A percentile compares a stretch with the other conserved stretches of the same genome.
phyloP scores from a whole-genome alignment of 306 rosid genomes.

The Vachellia pachyceras region DNA sequence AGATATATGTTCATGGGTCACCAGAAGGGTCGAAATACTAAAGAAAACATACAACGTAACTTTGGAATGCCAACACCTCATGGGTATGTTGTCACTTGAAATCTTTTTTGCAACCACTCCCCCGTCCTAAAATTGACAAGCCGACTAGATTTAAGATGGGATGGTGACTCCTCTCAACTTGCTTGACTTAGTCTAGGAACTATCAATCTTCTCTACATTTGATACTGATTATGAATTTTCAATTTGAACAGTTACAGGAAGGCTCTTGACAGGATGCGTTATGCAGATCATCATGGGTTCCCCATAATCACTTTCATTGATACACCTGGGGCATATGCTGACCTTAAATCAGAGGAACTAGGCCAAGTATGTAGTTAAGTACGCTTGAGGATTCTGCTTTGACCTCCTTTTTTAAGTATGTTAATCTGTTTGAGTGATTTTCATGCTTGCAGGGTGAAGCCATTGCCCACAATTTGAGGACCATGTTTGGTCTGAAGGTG shows the following conservation, averaged over 20 bases:
- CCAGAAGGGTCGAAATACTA: slow-evolving; percentile 97
- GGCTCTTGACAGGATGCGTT: slow-evolving; percentile 88
- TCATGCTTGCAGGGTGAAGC: slow-evolving; percentile 90
- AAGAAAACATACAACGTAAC: slow-evolving; percentile 90
- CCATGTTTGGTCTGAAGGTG: slow-evolving; percentile 96
- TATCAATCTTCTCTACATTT: slow-evolving; percentile 18
- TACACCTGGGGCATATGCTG: slow-evolving; percentile 98
- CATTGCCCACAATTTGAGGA: slow-evolving; percentile 87
- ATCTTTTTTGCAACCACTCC: too few species aligned
- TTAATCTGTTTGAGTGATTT: slow-evolving; percentile 39
- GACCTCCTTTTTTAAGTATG: slow-evolving; percentile 32
- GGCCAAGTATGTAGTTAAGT: slow-evolving; percentile 72
- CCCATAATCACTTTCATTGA: slow-evolving; percentile 92
- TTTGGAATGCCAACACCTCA: slow-evolving; percentile 99
- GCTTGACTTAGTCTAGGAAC: slow-evolving; percentile 21
- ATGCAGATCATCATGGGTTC: slow-evolving; percentile 92
- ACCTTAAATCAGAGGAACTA: slow-evolving; percentile 86
- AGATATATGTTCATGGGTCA: slow-evolving; percentile 96
- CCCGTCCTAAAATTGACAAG: too few species aligned
- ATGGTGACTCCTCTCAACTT: slow-evolving; percentile 22
- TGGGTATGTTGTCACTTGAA: slow-evolving; percentile 65
- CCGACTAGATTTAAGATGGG: slow-evolving; percentile 31
- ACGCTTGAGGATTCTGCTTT: slow-evolving; percentile 25
- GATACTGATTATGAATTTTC: slow-evolving; percentile 41
- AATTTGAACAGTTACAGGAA: slow-evolving; percentile 77